These are phyloP conservation scores for Graphium sp. DNA, from an alignment of 2,329 filamentous ascomycete genomes.

Conservation along the genomic window DNA sequence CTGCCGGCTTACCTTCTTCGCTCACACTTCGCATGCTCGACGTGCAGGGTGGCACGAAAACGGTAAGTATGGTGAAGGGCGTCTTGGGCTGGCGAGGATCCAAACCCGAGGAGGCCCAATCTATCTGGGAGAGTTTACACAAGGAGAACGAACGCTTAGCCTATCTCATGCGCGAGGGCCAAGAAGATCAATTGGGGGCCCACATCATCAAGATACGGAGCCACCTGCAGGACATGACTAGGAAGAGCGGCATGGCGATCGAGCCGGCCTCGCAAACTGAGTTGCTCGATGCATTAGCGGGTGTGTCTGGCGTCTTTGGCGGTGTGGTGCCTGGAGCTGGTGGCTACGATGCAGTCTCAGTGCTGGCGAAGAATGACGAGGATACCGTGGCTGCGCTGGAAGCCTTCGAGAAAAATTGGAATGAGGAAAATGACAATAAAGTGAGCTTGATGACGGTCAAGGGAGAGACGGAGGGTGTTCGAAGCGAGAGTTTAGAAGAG, in stretches of 20 bases:
- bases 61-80: conserved; percentile 88
- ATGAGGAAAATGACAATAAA: conserved; percentile 34
- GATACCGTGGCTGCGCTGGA: conserved; percentile 54
- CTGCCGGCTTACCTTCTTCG: conserved; percentile 53
- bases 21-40: conserved; percentile 83
- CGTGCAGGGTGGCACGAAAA: conserved; percentile 85
- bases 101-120: conserved; percentile 44
- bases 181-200: conserved; percentile 21
- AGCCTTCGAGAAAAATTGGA: conserved; percentile 50
- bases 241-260: conserved; percentile 61
- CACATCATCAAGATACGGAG: conserved; percentile 34
- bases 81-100: conserved; percentile 66
- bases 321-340: conserved; percentile 91
- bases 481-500: conserved; percentile 23
- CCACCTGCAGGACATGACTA: conserved; percentile 60
- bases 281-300: conserved; percentile 60
- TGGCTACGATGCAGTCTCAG: conserved; percentile 75
- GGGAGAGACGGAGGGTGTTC: conserved; percentile 55
- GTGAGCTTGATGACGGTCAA: conserved; percentile 54
- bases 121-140: conserved; percentile 58
- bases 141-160: conserved; percentile 56
- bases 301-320: conserved; percentile 64
- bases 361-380: conserved; percentile 60
- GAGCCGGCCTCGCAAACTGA: conserved; percentile 77
- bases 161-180: conserved; percentile 36